A percentile compares a stretch with the other conserved stretches of the same genome.
phyloP scores from a whole-genome alignment of 495 filamentous ascomycete genomes.

The Schizothecium vesticola region DNA sequence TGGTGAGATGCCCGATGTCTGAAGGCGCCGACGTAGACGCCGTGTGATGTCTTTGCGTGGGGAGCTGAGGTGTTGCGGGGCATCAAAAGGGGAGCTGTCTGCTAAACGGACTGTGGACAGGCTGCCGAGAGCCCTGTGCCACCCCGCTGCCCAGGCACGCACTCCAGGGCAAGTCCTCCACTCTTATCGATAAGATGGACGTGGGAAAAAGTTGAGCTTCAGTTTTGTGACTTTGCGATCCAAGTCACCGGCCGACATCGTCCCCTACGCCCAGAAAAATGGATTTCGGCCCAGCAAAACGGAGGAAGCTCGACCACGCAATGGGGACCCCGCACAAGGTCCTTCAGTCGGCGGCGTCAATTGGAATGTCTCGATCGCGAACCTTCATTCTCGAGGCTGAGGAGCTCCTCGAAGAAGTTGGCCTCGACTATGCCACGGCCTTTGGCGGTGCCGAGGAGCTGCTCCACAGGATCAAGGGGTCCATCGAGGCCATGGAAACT shows the following conservation, averaged over 20 bases:
- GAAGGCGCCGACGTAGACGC: neutral
- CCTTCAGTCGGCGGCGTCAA: conserved; percentile 25
- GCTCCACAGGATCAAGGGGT: conserved; percentile 63
- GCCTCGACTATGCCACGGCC: conserved; percentile 61
- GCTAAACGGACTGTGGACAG: neutral
- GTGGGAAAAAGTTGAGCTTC: conserved; percentile 16
- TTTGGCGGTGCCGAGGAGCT: conserved; percentile 60
- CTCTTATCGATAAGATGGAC: conserved; percentile 5
- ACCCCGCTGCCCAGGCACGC: neutral
- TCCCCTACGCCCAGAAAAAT: conserved; percentile 20
- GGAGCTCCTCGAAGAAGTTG: conserved; percentile 67
- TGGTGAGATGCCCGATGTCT: neutral
- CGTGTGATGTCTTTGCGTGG: neutral
- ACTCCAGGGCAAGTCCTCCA: conserved; percentile 7
- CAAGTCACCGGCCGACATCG: neutral
- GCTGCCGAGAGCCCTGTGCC: neutral
- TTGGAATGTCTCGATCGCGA: conserved; percentile 41
- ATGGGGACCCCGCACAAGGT: conserved; percentile 20
- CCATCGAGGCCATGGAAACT: conserved; percentile 64
- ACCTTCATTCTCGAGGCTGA: conserved; percentile 86
- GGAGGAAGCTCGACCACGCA: conserved; percentile 44
- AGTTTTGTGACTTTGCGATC: neutral
- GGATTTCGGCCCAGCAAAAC: conserved; percentile 41
- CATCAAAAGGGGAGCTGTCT: conserved; percentile 1
- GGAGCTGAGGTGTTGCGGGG: conserved; percentile 6